A percentile compares a stretch with the other conserved stretches of the same genome.
phyloP scores from a whole-genome alignment of 2,329 filamentous ascomycete species.

The Venturia asperata region DNA sequence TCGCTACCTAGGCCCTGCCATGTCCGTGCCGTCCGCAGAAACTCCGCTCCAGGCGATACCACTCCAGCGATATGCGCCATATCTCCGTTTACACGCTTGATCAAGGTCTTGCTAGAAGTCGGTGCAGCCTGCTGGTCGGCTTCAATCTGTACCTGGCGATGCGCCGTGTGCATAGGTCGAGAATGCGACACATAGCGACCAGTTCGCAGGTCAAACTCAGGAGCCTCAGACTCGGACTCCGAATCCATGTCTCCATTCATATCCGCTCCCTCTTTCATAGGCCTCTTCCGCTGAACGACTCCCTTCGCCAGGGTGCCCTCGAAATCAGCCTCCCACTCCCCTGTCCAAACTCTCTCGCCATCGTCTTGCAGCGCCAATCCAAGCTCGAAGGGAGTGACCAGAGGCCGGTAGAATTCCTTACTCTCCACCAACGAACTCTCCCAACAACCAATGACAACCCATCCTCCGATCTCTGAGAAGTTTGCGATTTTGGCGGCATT shows the following conservation, averaged over 20 bases:
- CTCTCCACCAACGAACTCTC: constrained; percentile 89
- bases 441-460: constrained; percentile 98
- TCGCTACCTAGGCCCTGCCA: constrained; percentile 92
- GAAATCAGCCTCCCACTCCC: constrained; percentile 84
- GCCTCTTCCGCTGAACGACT: constrained; percentile 20
- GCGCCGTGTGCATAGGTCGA: constrained; percentile 53
- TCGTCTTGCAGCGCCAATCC: constrained; percentile 69
- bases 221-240: constrained; percentile 63
- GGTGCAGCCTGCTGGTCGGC: constrained; percentile 21
- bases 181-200: constrained; percentile 74
- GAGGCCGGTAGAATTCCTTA: constrained; percentile 77
- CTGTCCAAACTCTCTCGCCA: constrained; percentile 72
- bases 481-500: constrained; percentile 96
- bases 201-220: constrained; percentile 87
- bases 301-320: constrained; percentile 51
- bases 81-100: constrained; percentile 60
- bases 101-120: constrained; percentile 46
- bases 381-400: constrained; percentile 93
- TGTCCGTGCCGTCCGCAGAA: constrained; percentile 69
- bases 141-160: constrained; percentile 24
- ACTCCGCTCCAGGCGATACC: constrained; percentile 87
- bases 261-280: constrained; percentile 18
- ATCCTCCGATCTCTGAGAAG: constrained; percentile 89
- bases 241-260: constrained; percentile 41
- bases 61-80: constrained; percentile 76